phyloP scores from a whole-genome alignment of 1,284 basidiomycete genomes.

The Golubevia pallescens region DNA sequence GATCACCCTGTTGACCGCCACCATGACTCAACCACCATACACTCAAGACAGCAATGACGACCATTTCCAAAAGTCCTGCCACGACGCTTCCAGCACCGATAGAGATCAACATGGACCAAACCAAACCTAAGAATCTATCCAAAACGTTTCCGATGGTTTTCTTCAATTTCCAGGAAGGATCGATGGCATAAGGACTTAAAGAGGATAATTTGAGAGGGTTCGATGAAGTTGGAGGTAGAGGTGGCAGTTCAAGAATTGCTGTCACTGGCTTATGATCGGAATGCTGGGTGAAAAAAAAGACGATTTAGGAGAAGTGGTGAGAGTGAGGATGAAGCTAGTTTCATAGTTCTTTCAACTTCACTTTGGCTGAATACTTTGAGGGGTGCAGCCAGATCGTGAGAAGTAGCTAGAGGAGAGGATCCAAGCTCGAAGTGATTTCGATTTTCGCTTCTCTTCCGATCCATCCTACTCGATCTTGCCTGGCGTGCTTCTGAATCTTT shows the following conservation, averaged over 20 bases:
- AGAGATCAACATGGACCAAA: slow-evolving; percentile 76
- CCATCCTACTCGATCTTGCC: slow-evolving; percentile 4
- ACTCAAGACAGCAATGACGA: slow-evolving; percentile 29
- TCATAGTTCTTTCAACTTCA: no score
- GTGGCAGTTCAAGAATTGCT: slow-evolving; percentile 48
- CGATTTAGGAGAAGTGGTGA: not conserved
- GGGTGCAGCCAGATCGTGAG: no score
- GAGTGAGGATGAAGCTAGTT: no score
- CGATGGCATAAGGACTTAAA: slow-evolving; percentile 34
- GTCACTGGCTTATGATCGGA: slow-evolving; percentile 65
- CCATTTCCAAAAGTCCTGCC: slow-evolving; percentile 36
- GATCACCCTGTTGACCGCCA: no score
- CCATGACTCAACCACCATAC: slow-evolving; percentile 33
- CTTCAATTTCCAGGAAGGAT: slow-evolving; percentile 69
- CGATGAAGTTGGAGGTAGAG: not conserved
- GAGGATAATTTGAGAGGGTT: slow-evolving; percentile 67
- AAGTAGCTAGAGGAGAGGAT: no score
- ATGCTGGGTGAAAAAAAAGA: slow-evolving; percentile 12
- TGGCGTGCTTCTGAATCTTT: slow-evolving; percentile 5
- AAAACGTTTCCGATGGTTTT: slow-evolving; percentile 72
- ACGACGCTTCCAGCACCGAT: slow-evolving; percentile 78
- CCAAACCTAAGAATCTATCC: slow-evolving; percentile 76
- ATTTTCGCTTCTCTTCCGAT: slow-evolving; percentile 1
- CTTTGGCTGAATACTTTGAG: no score
- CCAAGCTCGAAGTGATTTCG: no score